These are phyloP conservation scores for Torrubiellomyces zombiae DNA, from an alignment of 2,329 filamentous ascomycete species.

Conservation along the genomic window DNA sequence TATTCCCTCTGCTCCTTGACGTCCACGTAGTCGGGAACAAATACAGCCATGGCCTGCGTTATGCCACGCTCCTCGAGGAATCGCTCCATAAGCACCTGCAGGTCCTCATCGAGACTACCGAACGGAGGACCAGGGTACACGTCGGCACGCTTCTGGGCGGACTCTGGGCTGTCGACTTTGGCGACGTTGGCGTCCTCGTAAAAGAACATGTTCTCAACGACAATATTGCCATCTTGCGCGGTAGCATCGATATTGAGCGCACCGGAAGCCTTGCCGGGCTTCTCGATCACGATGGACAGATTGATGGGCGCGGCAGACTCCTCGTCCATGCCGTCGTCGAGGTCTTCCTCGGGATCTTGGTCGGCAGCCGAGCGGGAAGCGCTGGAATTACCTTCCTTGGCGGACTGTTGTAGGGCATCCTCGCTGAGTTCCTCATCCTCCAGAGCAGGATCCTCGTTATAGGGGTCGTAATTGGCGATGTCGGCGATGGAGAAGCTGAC, in stretches of 20 bases:
- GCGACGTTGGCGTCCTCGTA: slow-evolving; percentile 66
- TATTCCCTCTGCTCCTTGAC: slow-evolving; percentile 99
- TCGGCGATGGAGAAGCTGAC: slow-evolving; percentile 26
- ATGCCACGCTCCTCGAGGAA: slow-evolving; percentile 92
- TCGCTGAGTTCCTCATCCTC: slow-evolving; percentile 23
- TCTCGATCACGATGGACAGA: slow-evolving; percentile 77
- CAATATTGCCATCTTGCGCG: slow-evolving; percentile 70
- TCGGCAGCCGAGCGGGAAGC: slow-evolving; percentile 36
- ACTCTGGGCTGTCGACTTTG: slow-evolving; percentile 57
- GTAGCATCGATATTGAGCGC: slow-evolving; percentile 75
- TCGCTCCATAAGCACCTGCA: slow-evolving; percentile 80
- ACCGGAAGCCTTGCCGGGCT: slow-evolving; percentile 52
- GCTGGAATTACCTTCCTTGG: slow-evolving; percentile 35
- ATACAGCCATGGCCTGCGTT: slow-evolving; percentile 70
- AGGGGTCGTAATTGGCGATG: slow-evolving; percentile 22
- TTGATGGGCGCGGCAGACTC: slow-evolving; percentile 59
- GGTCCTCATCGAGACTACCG: slow-evolving; percentile 85
- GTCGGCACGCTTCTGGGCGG: slow-evolving; percentile 57
- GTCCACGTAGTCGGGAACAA: slow-evolving; percentile 92
- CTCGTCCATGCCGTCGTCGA: slow-evolving; percentile 34
- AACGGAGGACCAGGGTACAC: slow-evolving; percentile 87
- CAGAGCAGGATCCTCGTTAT: slow-evolving; percentile 19
- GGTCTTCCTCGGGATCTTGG: slow-evolving; percentile 27
- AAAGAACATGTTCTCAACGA: slow-evolving; percentile 83
- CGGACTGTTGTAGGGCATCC: slow-evolving; percentile 30